Conservation (phyloP, 768 basidiomycete genomes). For the Hypsizygus marmoreus region DNA sequence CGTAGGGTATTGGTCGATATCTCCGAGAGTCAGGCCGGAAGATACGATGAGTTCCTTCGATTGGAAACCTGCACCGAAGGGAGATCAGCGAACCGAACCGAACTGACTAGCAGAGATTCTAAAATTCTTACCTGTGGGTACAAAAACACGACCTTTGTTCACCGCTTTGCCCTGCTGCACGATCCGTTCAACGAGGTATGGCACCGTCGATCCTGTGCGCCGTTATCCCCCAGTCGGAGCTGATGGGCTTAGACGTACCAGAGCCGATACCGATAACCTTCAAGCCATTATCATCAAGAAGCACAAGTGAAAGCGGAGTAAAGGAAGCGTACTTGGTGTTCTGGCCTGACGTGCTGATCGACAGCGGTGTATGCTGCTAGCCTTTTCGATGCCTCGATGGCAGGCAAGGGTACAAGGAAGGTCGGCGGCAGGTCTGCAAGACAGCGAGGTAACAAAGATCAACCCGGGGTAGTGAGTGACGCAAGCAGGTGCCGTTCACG, state of each 20-base stretch:
- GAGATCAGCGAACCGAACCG: slow-evolving; percentile 3
- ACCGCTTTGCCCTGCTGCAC: slow-evolving; percentile 74
- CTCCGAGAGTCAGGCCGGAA: slow-evolving; percentile 76
- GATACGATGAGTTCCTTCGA: slow-evolving; percentile 92
- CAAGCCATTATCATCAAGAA: slow-evolving; percentile 3
- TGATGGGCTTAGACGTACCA: slow-evolving; percentile 41
- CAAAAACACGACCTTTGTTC: slow-evolving; percentile 83
- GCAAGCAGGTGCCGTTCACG: too few species aligned
- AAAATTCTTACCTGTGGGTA: slow-evolving; percentile 86
- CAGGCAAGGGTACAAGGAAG: slow-evolving; percentile 27
- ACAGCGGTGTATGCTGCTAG: slow-evolving; percentile 95
- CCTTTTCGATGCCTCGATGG: slow-evolving; percentile 81
- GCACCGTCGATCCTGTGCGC: slow-evolving; percentile 82
- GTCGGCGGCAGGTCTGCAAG: background rate
- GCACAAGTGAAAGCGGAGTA: background rate
- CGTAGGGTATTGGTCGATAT: slow-evolving; percentile 83
- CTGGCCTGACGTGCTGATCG: slow-evolving; percentile 79
- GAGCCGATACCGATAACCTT: slow-evolving; percentile 90
- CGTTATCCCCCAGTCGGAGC: slow-evolving; percentile 8
- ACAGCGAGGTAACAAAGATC: too few species aligned
- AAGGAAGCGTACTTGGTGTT: slow-evolving; percentile 69
- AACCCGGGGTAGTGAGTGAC: too few species aligned
- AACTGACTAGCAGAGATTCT: background rate
- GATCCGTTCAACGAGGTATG: slow-evolving; percentile 95
- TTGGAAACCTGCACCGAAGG: slow-evolving; percentile 70